Conservation (phyloP, 345 rosid species). For the Heritiera littoralis region DNA sequence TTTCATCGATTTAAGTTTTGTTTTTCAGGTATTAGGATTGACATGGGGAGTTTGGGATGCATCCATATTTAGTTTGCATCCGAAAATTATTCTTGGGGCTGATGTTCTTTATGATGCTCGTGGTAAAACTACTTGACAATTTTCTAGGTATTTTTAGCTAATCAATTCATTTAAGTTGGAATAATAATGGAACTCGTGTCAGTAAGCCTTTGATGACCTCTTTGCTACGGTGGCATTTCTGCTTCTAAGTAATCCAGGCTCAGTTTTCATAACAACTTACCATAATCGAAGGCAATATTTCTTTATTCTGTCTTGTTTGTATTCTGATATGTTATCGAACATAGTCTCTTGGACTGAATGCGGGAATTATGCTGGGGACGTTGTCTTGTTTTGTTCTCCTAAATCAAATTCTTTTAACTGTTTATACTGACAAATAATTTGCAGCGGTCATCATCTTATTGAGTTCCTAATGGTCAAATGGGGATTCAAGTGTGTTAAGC, state of each 20-base stretch:
- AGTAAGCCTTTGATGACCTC: constrained; percentile 78
- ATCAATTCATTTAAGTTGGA: constrained; percentile 17
- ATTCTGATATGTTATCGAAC: constrained; percentile 1
- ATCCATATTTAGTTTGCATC: constrained; percentile 53
- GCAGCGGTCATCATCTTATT: constrained; percentile 90
- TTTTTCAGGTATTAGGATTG: constrained; percentile 60
- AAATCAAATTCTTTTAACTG: not conserved
- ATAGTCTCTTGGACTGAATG: not conserved
- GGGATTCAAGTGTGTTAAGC: constrained; percentile 77
- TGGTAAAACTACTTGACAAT: constrained; percentile 44
- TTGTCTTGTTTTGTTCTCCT: not conserved
- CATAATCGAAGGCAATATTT: constrained; percentile 79
- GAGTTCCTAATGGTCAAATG: constrained; percentile 89
- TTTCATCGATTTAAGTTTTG: constrained; percentile 18
- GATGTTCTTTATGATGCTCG: constrained; percentile 80
- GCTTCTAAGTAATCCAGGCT: constrained; percentile 67
- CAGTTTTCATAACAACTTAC: constrained; percentile 83
- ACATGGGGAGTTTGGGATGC: constrained; percentile 92
- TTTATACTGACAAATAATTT: constrained; percentile 10
- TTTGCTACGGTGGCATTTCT: constrained; percentile 78
- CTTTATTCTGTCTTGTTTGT: not conserved
- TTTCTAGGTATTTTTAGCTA: not conserved
- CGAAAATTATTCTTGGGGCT: constrained; percentile 77
- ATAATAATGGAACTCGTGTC: constrained; percentile 21
- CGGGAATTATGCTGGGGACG: not conserved